Evolutionary conservation across 2,329 filamentous ascomycete species (phyloP), one percentile per base, ranked within the genome.

Genomic region (Chaetoscypha palmicola): DNA sequence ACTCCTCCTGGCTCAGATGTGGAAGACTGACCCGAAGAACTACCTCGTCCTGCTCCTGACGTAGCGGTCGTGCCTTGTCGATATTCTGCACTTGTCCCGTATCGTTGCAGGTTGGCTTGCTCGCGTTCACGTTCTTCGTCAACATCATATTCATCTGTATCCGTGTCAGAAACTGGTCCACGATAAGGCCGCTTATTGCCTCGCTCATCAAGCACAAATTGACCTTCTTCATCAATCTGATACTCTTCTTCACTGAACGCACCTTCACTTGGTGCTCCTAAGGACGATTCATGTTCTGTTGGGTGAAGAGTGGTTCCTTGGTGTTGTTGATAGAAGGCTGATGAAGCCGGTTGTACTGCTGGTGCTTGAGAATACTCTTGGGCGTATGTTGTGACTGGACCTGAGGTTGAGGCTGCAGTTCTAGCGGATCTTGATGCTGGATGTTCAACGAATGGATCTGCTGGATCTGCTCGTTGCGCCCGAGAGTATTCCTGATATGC

Each of bases 181-280:
- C 64, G 51, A 59, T 66, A 58, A 58, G 68, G 61, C 63, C 85
- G 75, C 42, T 72, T 77, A 41, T 74, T 73, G 42, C 81, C 81
- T 43, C 75, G 71, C 24, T 70, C 68, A 62, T 85, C 81, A 42
- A 71, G 72, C 44, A 77, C 69, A 54, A 80, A 78, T 53, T 77
- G 72, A 49, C 79, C 79, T 43, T 75, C 66, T 23, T 70, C 68
- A 59, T 83, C 78, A 53, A 79, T 73, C 49, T 76, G 73, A 64
- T 85, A 89, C 63, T 89, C 83, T 62, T 84, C 83, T 65, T 81
- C 79, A 62, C 74, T 79, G 57, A 79, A 82, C 49, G 73, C 74
- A 53, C 71, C 72, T 62, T 85, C 82, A 45, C 46, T 64, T 16
- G 63, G 67, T 39, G 45, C 63, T 63, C 45, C 62, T 17, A 64